A percentile compares a stretch with the other conserved stretches of the same genome.
Conservation (phyloP, 108 stramenopile species). For the Asterionellopsis glacialis region DNA sequence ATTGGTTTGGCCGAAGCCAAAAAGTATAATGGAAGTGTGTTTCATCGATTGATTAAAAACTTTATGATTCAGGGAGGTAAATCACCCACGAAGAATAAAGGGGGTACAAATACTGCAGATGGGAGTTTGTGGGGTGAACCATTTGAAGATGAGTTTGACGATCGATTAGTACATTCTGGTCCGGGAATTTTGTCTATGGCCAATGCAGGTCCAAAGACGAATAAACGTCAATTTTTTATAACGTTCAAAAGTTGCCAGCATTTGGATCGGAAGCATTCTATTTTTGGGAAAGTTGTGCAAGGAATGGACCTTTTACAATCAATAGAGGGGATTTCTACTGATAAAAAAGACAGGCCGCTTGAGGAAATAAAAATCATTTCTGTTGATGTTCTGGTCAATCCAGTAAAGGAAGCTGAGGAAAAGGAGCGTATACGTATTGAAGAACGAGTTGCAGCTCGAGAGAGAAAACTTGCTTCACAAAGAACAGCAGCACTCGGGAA, state of each 20-base stretch:
- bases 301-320: constrained; percentile 66
- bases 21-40: constrained; percentile 84
- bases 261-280: constrained; percentile 94
- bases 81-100: constrained; percentile 22
- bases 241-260: constrained; percentile 84
- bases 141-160: constrained; percentile 94
- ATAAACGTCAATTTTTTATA: constrained; percentile 94
- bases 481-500: not conserved
- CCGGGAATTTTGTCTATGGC: constrained; percentile 90
- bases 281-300: constrained; percentile 91
- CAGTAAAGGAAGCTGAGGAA: constrained; percentile 65
- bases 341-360: constrained; percentile 69
- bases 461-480: constrained; percentile 13
- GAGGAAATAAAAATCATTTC: constrained; percentile 48
- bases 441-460: constrained; percentile 18
- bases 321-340: constrained; percentile 54
- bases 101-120: constrained; percentile 58
- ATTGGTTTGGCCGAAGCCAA: constrained; percentile 73
- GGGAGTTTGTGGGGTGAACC: constrained; percentile 68
- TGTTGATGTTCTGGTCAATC: constrained; percentile 61
- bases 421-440: constrained; percentile 48
- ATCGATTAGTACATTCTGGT: constrained; percentile 64
- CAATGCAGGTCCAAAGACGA: constrained; percentile 90
- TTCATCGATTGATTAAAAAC: constrained; percentile 87
- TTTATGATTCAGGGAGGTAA: constrained; percentile 97